A percentile compares a stretch with the other conserved stretches of the same genome.
Evolutionary conservation across 805 yeast species (phyloP).

Genomic region (Wickerhamiella bombiphila): DNA sequence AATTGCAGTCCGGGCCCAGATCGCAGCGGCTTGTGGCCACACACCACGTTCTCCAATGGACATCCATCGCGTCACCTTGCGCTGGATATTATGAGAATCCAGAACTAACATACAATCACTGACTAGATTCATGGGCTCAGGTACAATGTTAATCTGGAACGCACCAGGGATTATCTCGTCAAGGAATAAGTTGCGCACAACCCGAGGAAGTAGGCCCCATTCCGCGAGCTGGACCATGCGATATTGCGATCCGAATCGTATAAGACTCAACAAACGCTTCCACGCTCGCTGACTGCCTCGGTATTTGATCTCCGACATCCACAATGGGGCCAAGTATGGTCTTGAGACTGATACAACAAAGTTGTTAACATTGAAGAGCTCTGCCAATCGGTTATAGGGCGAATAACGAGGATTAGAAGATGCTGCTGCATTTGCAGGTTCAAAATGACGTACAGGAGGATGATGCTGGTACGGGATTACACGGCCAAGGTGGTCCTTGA

Average conservation of each 20-base stretch:
- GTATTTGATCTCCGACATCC: slow-evolving; percentile 71
- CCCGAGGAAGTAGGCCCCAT: slow-evolving; percentile 56
- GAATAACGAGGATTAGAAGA: slow-evolving; percentile 32
- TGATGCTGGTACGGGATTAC: slow-evolving; percentile 21
- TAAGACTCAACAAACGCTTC: slow-evolving; percentile 35
- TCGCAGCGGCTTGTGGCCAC: slow-evolving; percentile 77
- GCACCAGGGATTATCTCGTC: slow-evolving; percentile 81
- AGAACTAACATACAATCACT: slow-evolving; percentile 60
- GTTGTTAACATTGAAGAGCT: slow-evolving; percentile 87
- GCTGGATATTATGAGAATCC: slow-evolving; percentile 54
- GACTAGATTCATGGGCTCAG: slow-evolving; percentile 59
- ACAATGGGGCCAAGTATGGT: slow-evolving; percentile 83
- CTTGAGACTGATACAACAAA: slow-evolving; percentile 83
- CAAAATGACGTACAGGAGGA: slow-evolving; percentile 16
- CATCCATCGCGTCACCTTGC: slow-evolving; percentile 79
- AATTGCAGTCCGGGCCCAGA: slow-evolving; percentile 78
- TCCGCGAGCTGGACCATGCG: slow-evolving; percentile 67
- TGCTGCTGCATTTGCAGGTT: slow-evolving; percentile 30
- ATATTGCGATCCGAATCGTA: slow-evolving; percentile 71
- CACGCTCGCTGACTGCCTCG: slow-evolving; percentile 28
- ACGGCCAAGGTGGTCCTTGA: slow-evolving; percentile 39
- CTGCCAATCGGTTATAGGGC: slow-evolving; percentile 80
- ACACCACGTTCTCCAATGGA: slow-evolving; percentile 80
- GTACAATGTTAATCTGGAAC: slow-evolving; percentile 80
- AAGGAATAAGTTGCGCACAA: slow-evolving; percentile 59